phyloP scores from a whole-genome alignment of 345 rosid species.

The Hypericum androsaemum region DNA sequence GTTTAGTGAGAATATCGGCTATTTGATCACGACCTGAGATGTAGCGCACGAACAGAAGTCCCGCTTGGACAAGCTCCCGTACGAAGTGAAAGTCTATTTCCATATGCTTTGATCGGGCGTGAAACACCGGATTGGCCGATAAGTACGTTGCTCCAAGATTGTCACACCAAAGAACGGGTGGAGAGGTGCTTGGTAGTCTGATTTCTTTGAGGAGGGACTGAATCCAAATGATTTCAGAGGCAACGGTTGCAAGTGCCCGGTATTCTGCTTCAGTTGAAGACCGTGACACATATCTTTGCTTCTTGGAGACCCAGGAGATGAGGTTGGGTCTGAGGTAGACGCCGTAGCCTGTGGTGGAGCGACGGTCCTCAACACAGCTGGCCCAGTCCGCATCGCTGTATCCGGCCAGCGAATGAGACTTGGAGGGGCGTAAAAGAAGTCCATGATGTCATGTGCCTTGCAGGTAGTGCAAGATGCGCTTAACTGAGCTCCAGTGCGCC shows the following conservation, averaged over 20 bases:
- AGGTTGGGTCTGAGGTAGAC: background rate
- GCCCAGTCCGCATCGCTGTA: background rate
- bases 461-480: background rate
- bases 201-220: background rate
- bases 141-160: too few relatives aligned
- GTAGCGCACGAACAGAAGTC: too few relatives aligned
- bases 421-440: background rate
- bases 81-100: too few relatives aligned
- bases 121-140: too few relatives aligned
- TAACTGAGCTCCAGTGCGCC: background rate
- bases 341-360: background rate
- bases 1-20: too few relatives aligned
- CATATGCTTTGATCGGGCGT: too few relatives aligned
- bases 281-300: background rate
- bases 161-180: background rate
- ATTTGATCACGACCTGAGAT: too few relatives aligned
- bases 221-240: background rate
- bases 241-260: background rate
- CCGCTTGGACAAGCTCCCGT: too few relatives aligned
- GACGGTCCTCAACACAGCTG: background rate
- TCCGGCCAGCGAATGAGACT: background rate
- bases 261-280: background rate
- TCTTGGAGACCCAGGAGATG: background rate
- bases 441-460: background rate
- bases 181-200: background rate